A percentile compares a stretch with the other conserved stretches of the same genome.
phyloP scores from a whole-genome alignment of 331 rosid genomes.

The Quercus tomentella region DNA sequence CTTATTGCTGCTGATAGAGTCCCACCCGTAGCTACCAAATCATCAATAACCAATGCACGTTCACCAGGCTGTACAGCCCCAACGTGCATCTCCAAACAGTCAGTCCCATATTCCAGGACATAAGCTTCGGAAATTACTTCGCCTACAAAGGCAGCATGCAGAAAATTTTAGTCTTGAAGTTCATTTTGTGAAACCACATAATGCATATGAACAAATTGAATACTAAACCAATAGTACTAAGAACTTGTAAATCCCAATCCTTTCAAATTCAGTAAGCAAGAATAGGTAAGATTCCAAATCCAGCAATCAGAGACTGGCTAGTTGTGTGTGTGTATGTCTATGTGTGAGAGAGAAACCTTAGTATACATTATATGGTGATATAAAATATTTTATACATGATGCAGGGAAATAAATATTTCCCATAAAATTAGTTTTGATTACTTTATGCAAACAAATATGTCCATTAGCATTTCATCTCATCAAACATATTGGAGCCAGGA shows the following conservation, averaged over 20 bases:
- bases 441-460: too few species aligned
- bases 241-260: not conserved
- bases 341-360: not conserved
- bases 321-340: too few species aligned
- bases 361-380: too few species aligned
- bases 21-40: conserved; percentile 95
- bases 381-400: too few species aligned
- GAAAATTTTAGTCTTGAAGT: not conserved
- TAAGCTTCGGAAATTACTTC: conserved; percentile 78
- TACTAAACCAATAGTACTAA: not conserved
- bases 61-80: conserved; percentile 81
- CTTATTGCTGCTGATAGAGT: conserved; percentile 84
- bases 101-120: conserved; percentile 83
- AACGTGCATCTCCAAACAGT: conserved; percentile 85
- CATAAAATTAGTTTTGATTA: too few species aligned
- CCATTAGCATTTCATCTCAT: too few species aligned
- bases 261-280: not conserved
- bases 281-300: not conserved
- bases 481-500: too few species aligned
- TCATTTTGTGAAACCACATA: not conserved
- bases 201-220: not conserved
- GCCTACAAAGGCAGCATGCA: conserved; percentile 41
- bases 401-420: too few species aligned
- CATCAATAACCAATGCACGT: conserved; percentile 84
- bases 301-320: too few species aligned